A percentile compares a stretch with the other conserved stretches of the same genome.
phyloP scores from a whole-genome alignment of 768 basidiomycete species.

The Cantharellus anzutake region DNA sequence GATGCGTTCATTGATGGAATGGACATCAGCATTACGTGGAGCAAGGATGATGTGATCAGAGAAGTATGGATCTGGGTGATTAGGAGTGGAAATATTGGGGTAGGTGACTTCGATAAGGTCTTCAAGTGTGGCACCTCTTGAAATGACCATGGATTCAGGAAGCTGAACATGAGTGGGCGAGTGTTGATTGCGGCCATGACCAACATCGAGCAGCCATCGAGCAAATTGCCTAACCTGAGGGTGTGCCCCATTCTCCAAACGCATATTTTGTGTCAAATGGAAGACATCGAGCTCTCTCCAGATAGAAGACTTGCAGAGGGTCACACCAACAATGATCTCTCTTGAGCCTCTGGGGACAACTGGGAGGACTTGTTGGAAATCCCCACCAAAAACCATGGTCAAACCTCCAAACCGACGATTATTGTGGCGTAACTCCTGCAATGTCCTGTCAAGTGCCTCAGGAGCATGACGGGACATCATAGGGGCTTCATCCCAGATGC shows the following conservation, averaged over 20 bases:
- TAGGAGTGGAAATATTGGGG: constrained; percentile 10
- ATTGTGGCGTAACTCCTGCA: constrained; percentile 10
- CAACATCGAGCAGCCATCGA: constrained; percentile 22
- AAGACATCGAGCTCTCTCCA: constrained; percentile 21
- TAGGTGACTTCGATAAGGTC: constrained; percentile 17
- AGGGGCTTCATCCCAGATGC: constrained; percentile 28
- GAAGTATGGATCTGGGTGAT: constrained; percentile 18
- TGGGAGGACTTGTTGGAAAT: constrained; percentile 30
- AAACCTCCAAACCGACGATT: constrained; percentile 25
- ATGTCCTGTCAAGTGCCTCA: constrained; percentile 25
- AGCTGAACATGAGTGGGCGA: constrained; percentile 11
- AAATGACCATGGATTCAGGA: constrained; percentile 15
- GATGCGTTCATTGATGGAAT: constrained; percentile 16
- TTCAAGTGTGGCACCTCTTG: constrained; percentile 2
- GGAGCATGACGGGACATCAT: constrained; percentile 20
- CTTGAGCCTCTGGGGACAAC: constrained; percentile 22
- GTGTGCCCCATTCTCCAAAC: constrained; percentile 15
- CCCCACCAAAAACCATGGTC: constrained; percentile 29
- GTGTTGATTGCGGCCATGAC: constrained; percentile 14
- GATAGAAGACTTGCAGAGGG: constrained; percentile 19
- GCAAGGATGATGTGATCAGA: constrained; percentile 20
- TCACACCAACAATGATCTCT: constrained; percentile 22
- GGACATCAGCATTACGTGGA: constrained; percentile 19
- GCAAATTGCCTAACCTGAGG: constrained; percentile 18
- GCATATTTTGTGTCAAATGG: constrained; percentile 24